Conservation (phyloP, 2,329 filamentous ascomycete species). For the Xylariaceae sp. region DNA sequence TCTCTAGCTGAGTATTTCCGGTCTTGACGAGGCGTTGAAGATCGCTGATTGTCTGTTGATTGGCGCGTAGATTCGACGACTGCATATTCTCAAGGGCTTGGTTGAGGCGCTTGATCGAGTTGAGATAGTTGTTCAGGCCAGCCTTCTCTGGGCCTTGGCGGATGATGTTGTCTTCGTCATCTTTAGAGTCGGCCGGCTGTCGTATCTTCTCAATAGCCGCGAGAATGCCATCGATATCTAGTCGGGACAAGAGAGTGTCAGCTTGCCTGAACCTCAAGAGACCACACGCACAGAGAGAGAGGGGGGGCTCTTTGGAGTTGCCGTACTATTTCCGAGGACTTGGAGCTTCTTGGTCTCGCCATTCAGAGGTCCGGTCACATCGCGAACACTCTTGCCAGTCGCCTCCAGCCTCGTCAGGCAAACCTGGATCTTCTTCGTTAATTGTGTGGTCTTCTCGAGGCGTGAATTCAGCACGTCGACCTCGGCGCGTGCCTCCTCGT, state of each 20-base stretch:
- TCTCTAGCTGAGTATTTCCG: conserved; percentile 78
- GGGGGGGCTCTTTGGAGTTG: conserved; percentile 9
- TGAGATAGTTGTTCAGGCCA: conserved; percentile 78
- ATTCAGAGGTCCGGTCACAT: conserved; percentile 87
- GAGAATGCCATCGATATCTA: conserved; percentile 80
- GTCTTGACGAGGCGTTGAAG: conserved; percentile 70
- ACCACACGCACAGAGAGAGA: background rate
- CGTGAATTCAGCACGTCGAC: conserved; percentile 66
- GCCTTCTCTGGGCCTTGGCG: conserved; percentile 78
- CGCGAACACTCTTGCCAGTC: conserved; percentile 83
- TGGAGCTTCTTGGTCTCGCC: conserved; percentile 88
- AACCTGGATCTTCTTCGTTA: conserved; percentile 93
- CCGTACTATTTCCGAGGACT: conserved; percentile 70
- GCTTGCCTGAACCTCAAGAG: conserved; percentile 8
- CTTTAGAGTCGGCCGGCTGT: conserved; percentile 88
- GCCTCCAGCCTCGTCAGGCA: conserved; percentile 78
- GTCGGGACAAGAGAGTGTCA: conserved; percentile 18
- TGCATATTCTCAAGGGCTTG: conserved; percentile 80
- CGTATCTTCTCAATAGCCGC: conserved; percentile 82
- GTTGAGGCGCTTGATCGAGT: conserved; percentile 82
- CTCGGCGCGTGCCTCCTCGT: conserved; percentile 64
- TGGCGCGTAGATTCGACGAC: conserved; percentile 84
- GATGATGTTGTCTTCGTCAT: conserved; percentile 86
- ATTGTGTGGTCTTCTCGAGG: conserved; percentile 84
- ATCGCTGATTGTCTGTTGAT: conserved; percentile 81